Evolutionary conservation across 805 yeast genomes (phyloP).

Genomic region (Brettanomyces bruxellensis): DNA sequence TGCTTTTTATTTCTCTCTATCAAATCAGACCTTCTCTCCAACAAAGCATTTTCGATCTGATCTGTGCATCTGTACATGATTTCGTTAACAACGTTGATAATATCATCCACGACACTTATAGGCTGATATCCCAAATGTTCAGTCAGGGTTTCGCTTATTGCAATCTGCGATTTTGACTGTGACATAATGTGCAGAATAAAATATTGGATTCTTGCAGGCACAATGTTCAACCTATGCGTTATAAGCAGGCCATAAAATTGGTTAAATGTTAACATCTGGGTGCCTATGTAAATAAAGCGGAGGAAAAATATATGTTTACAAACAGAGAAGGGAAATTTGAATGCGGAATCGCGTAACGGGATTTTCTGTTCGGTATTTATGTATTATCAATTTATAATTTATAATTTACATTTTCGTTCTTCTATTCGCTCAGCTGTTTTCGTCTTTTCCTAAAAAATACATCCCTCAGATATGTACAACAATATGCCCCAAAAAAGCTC

Average conservation of each 20-base stretch:
- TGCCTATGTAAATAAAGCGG: too few relatives aligned
- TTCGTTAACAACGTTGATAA: constrained; percentile 80
- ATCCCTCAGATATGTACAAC: background rate
- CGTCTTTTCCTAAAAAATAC: background rate
- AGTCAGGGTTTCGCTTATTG: constrained; percentile 46
- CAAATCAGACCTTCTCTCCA: constrained; percentile 23
- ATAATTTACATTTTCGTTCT: background rate
- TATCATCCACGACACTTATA: constrained; percentile 72
- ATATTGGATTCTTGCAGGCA: background rate
- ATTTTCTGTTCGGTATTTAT: too few relatives aligned
- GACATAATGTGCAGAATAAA: background rate
- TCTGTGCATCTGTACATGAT: constrained; percentile 74
- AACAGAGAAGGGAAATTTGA: too few relatives aligned
- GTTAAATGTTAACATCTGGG: too few relatives aligned
- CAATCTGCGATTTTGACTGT: background rate
- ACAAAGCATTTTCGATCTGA: constrained; percentile 63
- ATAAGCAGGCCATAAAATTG: too few relatives aligned
- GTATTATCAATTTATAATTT: too few relatives aligned
- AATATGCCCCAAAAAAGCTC: too few relatives aligned
- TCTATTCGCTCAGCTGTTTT: background rate
- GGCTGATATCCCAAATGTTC: constrained; percentile 88
- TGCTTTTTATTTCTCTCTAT: constrained; percentile 6
- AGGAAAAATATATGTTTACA: too few relatives aligned
- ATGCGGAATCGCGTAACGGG: too few relatives aligned
- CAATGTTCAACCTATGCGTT: too few relatives aligned